Percentiles rank a stretch among this genome's conserved stretches.
Evolutionary conservation across 2,329 filamentous ascomycete genomes (phyloP).

Genomic region (Colletotrichum sp.): DNA sequence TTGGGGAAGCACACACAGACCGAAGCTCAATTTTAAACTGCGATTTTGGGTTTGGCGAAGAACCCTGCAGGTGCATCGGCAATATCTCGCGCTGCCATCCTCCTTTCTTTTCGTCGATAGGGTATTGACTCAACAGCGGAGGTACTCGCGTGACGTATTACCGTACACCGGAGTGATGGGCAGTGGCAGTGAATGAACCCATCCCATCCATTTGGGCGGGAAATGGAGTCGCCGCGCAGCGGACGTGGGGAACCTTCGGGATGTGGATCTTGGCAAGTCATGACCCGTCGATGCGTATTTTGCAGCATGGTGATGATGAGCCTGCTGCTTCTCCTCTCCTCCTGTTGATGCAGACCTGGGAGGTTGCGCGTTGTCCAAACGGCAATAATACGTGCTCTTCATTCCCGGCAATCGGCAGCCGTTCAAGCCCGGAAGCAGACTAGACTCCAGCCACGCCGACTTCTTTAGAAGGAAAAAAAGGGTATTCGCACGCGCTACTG

Average conservation of each 20-base stretch:
- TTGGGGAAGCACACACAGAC: neutral
- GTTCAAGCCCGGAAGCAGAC: neutral
- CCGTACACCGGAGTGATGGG: neutral
- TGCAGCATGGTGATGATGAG: neutral
- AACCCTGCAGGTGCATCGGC: neutral
- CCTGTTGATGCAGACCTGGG: neutral
- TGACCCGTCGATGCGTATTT: neutral
- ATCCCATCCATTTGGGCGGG: neutral
- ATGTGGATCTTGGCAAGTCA: neutral
- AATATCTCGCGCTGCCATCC: neutral
- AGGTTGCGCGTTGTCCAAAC: neutral
- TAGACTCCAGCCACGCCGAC: neutral
- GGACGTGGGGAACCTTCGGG: neutral
- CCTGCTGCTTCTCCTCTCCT: neutral
- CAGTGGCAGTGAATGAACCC: neutral
- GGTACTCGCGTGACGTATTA: conserved; percentile 6
- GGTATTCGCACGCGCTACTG: neutral
- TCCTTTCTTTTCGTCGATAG: neutral
- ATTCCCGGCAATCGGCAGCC: neutral
- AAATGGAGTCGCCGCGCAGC: neutral
- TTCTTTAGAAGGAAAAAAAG: neutral
- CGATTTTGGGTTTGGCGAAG: neutral
- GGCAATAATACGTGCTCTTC: neutral
- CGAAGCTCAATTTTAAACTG: neutral
- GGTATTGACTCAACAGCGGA: neutral